Evolutionary conservation across 169 alveolate species (phyloP).

Genomic region (Perkinsus olseni): DNA sequence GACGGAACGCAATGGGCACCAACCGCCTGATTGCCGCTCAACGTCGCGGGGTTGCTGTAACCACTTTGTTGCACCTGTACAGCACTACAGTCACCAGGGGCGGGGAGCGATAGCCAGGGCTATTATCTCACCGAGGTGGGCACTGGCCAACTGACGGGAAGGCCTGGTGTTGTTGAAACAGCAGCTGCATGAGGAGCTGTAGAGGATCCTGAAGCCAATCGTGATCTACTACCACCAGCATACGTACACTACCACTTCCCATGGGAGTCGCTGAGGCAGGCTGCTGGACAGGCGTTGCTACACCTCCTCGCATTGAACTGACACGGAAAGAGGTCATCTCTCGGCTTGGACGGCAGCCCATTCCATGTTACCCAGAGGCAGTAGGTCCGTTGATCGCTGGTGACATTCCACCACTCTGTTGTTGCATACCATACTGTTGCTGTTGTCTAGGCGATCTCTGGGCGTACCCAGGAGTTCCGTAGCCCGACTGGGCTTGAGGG

Average conservation of each 20-base stretch:
- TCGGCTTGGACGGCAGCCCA: not conserved
- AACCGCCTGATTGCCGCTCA: not conserved
- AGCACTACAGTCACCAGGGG: not conserved
- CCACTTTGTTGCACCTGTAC: not conserved
- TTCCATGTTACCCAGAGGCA: not conserved
- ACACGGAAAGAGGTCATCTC: not conserved
- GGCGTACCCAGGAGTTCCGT: not conserved
- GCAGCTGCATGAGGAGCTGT: not conserved
- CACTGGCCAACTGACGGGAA: not conserved
- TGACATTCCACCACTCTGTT: not conserved
- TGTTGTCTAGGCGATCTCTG: not conserved
- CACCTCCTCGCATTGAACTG: not conserved
- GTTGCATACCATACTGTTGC: not conserved
- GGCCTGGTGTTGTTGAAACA: not conserved
- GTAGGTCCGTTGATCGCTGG: not conserved
- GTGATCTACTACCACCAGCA: not conserved
- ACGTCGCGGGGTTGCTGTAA: not conserved
- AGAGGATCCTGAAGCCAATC: not conserved
- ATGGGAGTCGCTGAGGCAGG: not conserved
- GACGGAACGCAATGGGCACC: not conserved
- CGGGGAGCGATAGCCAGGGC: not conserved
- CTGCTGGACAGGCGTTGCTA: not conserved
- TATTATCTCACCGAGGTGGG: not conserved
- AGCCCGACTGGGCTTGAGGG: not conserved
- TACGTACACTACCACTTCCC: not conserved